Conservation (phyloP, 2,329 filamentous ascomycete genomes). For the Hymenoscyphus linearis region DNA sequence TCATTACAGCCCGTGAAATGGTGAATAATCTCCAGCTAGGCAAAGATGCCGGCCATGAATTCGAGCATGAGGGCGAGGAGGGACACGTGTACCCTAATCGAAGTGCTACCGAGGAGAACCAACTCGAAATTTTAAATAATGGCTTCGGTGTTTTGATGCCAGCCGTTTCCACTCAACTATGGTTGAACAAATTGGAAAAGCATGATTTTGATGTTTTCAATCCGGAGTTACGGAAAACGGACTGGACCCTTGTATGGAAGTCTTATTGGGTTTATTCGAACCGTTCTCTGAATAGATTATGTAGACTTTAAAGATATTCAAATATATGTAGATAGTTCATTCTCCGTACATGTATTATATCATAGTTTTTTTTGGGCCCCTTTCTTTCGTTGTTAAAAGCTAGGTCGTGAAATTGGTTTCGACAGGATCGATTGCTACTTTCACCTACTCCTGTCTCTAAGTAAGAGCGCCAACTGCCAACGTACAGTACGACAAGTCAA, state of each 20-base stretch:
- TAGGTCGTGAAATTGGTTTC: no score
- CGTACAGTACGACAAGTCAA: no score
- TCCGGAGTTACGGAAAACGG: conserved; percentile 54
- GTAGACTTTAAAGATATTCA: no score
- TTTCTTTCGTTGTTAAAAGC: no score
- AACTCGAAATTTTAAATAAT: conserved; percentile 49
- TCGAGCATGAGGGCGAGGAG: conserved; percentile 78
- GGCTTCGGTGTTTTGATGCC: conserved; percentile 79
- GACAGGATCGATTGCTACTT: no score
- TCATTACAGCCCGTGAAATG: conserved; percentile 93
- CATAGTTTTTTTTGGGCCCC: no score
- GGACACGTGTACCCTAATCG: conserved; percentile 49
- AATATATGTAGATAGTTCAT: neutral
- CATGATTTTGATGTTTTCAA: conserved; percentile 79
- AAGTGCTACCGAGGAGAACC: conserved; percentile 35
- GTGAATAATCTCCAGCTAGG: conserved; percentile 71
- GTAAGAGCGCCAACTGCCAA: no score
- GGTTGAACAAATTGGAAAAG: conserved; percentile 71
- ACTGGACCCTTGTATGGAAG: conserved; percentile 84
- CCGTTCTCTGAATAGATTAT: conserved; percentile 38
- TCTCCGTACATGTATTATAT: neutral
- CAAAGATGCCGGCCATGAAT: conserved; percentile 73
- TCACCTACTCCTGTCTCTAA: no score
- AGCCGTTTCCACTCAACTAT: conserved; percentile 70
- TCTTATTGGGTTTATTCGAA: conserved; percentile 57